Evolutionary conservation across 1,139 yeast genomes (phyloP), one percentile per base, ranked within the genome.

Genomic region (Trichomonascaceae sp.): DNA sequence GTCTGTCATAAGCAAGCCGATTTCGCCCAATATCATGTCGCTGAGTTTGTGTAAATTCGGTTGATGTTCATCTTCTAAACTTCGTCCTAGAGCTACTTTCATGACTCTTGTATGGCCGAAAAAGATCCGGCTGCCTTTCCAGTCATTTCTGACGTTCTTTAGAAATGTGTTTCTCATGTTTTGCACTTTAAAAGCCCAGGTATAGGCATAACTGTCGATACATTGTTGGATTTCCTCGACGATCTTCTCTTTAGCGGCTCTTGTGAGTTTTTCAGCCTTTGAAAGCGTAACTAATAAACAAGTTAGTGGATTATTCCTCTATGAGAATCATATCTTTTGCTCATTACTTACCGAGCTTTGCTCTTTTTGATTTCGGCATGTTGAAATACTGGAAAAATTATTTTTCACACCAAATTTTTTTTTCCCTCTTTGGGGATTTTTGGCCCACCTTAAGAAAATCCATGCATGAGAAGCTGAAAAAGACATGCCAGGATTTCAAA

Each of bases 281-380:
- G 99, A 93, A 64, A 93, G 78, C n/a, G 98, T 88, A 58, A 93
- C 96, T 65, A 49, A 12, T 6, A 22, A 22, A 22, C 24, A 22
- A 6, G 3, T 22, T 4, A 6, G 3, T 3, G 24, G 24, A 4
- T 22, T 22, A 22, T 22, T 22, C 24, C 6, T 6, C 24, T 22
- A 22, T 3, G 24, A 22, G 6, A 6, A 22, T 22, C 24, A 4
- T 22, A 22, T 22, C 24, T 22, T 22, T 22, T 22, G 3, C 24
- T 22, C 6, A 6, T 22, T 17, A 61, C 67, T 49, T 58, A 64
- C 67, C 59, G 53, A 65, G 57, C 65, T 66, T 65, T 49, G 96
- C 84, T 82, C 97, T 90, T 74, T 83, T 90, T 47, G 96, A 89
- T 81, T 95, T 88, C 61, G 98, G 96, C 98, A 90, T 90, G 57